Conservation (phyloP, 768 basidiomycete species). For the Roridomyces roridus region DNA sequence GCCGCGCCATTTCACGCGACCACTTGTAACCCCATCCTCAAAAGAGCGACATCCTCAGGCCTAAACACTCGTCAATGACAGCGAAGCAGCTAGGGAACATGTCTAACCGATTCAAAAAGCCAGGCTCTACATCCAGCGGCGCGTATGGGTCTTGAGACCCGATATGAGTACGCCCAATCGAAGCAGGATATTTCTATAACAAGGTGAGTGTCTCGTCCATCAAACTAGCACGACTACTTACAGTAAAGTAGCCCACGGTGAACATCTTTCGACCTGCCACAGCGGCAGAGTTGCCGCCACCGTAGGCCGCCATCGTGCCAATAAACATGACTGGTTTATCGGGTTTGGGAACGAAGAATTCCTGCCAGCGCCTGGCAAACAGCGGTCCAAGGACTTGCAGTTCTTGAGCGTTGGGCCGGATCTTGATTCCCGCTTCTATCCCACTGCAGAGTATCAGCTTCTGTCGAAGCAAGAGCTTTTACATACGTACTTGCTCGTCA, state of each 20-base stretch:
- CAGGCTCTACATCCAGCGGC: conserved; percentile 37
- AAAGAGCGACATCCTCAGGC: conserved; percentile 31
- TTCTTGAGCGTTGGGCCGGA: conserved; percentile 58
- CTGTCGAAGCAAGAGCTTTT: conserved; percentile 14
- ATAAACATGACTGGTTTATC: conserved; percentile 57
- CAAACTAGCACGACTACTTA: conserved; percentile 23
- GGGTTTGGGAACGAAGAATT: conserved; percentile 53
- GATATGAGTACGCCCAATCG: conserved; percentile 47
- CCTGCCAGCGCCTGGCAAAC: conserved; percentile 56
- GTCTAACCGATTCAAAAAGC: conserved; percentile 44
- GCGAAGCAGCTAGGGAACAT: neutral
- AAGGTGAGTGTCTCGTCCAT: neutral
- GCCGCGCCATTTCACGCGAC: conserved; percentile 44
- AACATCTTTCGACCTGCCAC: conserved; percentile 33
- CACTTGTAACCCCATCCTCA: conserved; percentile 47
- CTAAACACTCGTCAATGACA: neutral
- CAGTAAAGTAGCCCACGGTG: conserved; percentile 36
- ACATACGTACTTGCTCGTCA: conserved; percentile 59
- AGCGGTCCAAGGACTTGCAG: conserved; percentile 54
- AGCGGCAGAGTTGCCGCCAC: conserved; percentile 1
- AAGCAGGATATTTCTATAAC: conserved; percentile 41
- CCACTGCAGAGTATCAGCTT: conserved; percentile 41
- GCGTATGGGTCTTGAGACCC: conserved; percentile 37
- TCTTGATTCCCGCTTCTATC: conserved; percentile 60
- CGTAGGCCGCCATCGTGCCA: conserved; percentile 46